Evolutionary conservation across 345 rosid genomes (phyloP).

Genomic region (Odontarrhena argentea): DNA sequence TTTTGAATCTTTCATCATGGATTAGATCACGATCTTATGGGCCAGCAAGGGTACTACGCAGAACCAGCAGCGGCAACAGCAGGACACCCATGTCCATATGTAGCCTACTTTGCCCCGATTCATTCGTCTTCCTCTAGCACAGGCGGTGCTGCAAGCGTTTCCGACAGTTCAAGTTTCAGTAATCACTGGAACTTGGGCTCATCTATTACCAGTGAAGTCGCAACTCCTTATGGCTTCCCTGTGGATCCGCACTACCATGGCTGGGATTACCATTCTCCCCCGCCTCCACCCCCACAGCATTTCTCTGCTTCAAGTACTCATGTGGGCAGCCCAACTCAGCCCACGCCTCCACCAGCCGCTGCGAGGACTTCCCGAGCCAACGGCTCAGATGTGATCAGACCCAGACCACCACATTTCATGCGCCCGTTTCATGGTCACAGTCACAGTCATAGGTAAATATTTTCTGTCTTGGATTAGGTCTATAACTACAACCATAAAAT

Average conservation of each 20-base stretch:
- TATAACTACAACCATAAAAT: not conserved
- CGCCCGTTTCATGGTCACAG: conserved; percentile 80
- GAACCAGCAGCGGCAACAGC: conserved; percentile 78
- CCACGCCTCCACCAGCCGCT: conserved; percentile 54
- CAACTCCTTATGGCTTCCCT: conserved; percentile 73
- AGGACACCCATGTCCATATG: conserved; percentile 85
- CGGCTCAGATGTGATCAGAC: conserved; percentile 53
- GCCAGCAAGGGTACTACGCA: conserved; percentile 56
- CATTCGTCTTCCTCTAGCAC: conserved; percentile 76
- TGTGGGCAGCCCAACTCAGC: conserved; percentile 58
- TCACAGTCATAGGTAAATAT: conserved; percentile 47
- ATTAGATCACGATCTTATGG: conserved; percentile 83
- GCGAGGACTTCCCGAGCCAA: conserved; percentile 61
- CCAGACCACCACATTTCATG: conserved; percentile 74
- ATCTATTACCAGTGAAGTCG: conserved; percentile 67
- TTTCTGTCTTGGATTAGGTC: conserved; percentile 11
- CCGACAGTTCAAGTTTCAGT: conserved; percentile 69
- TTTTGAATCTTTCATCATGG: conserved; percentile 30
- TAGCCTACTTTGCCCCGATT: conserved; percentile 84
- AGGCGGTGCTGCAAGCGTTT: conserved; percentile 62
- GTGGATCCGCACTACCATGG: conserved; percentile 72
- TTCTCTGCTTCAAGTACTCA: conserved; percentile 63
- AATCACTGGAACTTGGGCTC: conserved; percentile 73
- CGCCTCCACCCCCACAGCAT: conserved; percentile 50
- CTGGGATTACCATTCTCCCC: conserved; percentile 46